Evolutionary conservation across 1,284 basidiomycete genomes (phyloP).

Genomic region (Abortiporus biennis): DNA sequence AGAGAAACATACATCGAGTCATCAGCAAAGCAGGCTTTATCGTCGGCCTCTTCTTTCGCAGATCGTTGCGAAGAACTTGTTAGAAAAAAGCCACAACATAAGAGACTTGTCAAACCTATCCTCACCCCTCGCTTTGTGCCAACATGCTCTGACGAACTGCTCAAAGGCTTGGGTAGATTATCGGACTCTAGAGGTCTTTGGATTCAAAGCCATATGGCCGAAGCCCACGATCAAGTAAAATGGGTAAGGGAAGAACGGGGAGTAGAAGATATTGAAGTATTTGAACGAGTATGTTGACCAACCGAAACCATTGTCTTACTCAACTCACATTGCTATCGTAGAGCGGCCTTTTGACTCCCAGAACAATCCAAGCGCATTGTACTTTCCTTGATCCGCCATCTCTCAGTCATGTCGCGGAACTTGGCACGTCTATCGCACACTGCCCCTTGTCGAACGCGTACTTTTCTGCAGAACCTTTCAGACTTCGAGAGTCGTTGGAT

Average conservation of each 20-base stretch:
- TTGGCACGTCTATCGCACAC: conserved; percentile 67
- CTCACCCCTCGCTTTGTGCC: conserved; percentile 81
- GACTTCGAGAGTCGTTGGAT: conserved; percentile 66
- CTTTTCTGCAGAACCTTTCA: conserved; percentile 72
- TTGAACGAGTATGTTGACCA: conserved; percentile 46
- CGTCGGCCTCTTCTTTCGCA: conserved; percentile 52
- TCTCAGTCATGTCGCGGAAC: conserved; percentile 42
- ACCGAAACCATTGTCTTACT: conserved; percentile 4
- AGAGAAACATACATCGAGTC: conserved; percentile 65
- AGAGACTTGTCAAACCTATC: conserved; percentile 66
- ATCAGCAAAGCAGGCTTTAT: conserved; percentile 42
- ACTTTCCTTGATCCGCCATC: conserved; percentile 58
- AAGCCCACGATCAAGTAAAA: conserved; percentile 66
- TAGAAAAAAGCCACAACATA: conserved; percentile 33
- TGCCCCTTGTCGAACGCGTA: conserved; percentile 85
- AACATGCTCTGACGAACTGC: conserved; percentile 65
- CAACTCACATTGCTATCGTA: conserved; percentile 24
- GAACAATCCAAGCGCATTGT: conserved; percentile 80
- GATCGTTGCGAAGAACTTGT: conserved; percentile 38
- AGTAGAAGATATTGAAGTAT: conserved; percentile 66
- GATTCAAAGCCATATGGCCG: conserved; percentile 75
- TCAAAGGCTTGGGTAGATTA: conserved; percentile 52
- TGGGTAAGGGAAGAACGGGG: conserved; percentile 60
- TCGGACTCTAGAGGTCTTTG: conserved; percentile 39
- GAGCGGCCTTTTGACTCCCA: conserved; percentile 53